Percentiles rank a stretch among this genome's conserved stretches.
phyloP scores from a whole-genome alignment of 148 eudicot genomes.

The Silene uniflora region DNA sequence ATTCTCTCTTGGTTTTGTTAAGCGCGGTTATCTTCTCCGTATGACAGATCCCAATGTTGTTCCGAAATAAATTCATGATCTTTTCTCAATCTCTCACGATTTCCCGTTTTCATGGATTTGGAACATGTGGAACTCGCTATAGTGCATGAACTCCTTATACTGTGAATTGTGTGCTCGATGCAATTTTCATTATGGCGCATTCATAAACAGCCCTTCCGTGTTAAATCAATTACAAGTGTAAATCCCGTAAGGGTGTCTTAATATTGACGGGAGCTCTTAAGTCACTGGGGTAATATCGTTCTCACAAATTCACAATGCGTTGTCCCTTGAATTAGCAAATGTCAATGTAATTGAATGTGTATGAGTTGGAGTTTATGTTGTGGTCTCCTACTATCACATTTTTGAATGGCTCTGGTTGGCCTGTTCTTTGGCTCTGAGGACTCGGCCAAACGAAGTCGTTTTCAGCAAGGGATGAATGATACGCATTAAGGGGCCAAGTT shows the following conservation, averaged over 20 bases:
- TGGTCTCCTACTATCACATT: neutral
- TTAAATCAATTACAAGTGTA: too few species aligned
- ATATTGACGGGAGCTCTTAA: neutral
- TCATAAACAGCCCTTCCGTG: neutral
- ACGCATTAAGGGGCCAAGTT: neutral
- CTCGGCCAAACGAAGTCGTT: neutral
- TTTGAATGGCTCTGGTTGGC: neutral
- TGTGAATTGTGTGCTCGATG: neutral
- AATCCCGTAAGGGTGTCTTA: neutral
- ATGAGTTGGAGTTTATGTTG: constrained; percentile 6
- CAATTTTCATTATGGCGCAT: neutral
- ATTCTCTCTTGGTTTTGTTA: neutral
- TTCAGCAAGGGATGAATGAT: neutral
- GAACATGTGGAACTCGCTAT: neutral
- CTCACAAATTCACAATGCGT: neutral
- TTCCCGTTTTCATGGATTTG: neutral
- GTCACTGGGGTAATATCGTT: too few species aligned
- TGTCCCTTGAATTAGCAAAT: neutral
- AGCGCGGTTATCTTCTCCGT: constrained; percentile 1
- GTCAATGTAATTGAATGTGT: neutral
- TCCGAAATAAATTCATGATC: neutral
- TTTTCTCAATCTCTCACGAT: neutral
- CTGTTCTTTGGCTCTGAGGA: neutral
- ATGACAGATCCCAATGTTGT: constrained; percentile 15
- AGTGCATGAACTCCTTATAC: too few species aligned